Conservation (phyloP, 768 basidiomycete species). For the Lepiota venenata region DNA sequence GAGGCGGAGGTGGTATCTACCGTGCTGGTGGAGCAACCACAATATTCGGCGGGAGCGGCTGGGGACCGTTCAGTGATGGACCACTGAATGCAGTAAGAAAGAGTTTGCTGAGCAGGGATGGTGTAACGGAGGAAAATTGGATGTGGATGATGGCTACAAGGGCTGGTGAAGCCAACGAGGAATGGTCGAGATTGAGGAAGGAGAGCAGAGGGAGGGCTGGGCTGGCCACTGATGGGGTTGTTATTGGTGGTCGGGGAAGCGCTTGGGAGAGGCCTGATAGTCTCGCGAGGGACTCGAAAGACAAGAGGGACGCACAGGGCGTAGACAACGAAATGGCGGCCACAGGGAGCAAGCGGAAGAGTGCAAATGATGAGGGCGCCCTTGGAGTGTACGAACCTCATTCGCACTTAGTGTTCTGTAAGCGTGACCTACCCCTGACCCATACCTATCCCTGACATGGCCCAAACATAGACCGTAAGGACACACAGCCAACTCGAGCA, state of each 20-base stretch:
- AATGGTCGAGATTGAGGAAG: constrained; percentile 58
- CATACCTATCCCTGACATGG: not conserved
- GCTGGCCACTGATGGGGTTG: constrained; percentile 42
- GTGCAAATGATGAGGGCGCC: constrained; percentile 34
- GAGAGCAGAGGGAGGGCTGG: constrained; percentile 46
- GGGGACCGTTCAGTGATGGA: constrained; percentile 87
- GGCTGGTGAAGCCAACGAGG: constrained; percentile 58
- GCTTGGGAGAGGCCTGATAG: constrained; percentile 20
- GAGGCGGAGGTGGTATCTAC: constrained; percentile 69
- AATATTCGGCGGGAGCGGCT: constrained; percentile 79
- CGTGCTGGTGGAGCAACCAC: constrained; percentile 92
- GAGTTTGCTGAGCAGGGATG: constrained; percentile 72
- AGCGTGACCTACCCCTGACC: constrained; percentile 23
- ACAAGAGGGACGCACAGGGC: constrained; percentile 16
- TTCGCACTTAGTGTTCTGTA: constrained; percentile 70
- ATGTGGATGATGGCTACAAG: constrained; percentile 77
- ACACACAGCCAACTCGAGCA: constrained; percentile 71
- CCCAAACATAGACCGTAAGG: constrained; percentile 54
- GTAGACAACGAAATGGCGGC: constrained; percentile 17
- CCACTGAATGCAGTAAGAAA: constrained; percentile 84
- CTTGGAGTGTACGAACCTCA: constrained; percentile 84
- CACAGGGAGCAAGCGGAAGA: constrained; percentile 29
- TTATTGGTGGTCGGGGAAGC: constrained; percentile 16
- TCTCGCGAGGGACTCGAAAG: constrained; percentile 18
- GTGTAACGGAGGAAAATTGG: constrained; percentile 89